These are phyloP conservation scores for Vanrija sp. DNA, from an alignment of 1,284 basidiomycete genomes.

Conservation along the genomic window DNA sequence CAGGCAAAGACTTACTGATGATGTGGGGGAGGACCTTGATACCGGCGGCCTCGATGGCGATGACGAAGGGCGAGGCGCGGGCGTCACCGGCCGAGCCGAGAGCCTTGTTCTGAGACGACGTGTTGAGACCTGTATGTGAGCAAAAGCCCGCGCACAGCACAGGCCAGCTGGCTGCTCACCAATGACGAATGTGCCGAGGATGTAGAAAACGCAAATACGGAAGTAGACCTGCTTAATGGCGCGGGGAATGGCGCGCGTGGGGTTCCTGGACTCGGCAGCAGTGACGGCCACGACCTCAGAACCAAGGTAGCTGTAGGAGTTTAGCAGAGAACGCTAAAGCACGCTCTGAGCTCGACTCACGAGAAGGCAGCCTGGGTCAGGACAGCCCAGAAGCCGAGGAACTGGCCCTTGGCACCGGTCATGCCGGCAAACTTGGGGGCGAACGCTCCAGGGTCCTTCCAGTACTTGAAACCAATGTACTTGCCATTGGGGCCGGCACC, in stretches of 20 bases:
- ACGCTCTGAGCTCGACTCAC: constrained; percentile 35
- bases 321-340: too few species aligned
- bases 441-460: constrained; percentile 51
- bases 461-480: constrained; percentile 50
- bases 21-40: constrained; percentile 68
- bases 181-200: constrained; percentile 51
- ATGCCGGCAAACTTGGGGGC: constrained; percentile 33
- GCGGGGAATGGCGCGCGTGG: constrained; percentile 69
- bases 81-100: constrained; percentile 59
- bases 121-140: constrained; percentile 68
- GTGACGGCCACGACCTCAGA: constrained; percentile 49
- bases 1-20: constrained; percentile 47
- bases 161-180: constrained; percentile 49
- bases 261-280: constrained; percentile 54
- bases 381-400: constrained; percentile 23
- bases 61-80: constrained; percentile 76
- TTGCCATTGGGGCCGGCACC: constrained; percentile 48
- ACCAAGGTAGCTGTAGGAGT: constrained; percentile 1
- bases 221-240: constrained; percentile 71
- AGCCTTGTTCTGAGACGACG: constrained; percentile 61
- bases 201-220: constrained; percentile 71
- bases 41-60: constrained; percentile 62
- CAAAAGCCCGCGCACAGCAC: constrained; percentile 25
- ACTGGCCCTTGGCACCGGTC: constrained; percentile 48
- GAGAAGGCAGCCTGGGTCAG: constrained; percentile 47